A percentile compares a stretch with the other conserved stretches of the same genome.
Evolutionary conservation across 192 early-diverging fungal species (phyloP).

Genomic region (Oehlia diaphana): DNA sequence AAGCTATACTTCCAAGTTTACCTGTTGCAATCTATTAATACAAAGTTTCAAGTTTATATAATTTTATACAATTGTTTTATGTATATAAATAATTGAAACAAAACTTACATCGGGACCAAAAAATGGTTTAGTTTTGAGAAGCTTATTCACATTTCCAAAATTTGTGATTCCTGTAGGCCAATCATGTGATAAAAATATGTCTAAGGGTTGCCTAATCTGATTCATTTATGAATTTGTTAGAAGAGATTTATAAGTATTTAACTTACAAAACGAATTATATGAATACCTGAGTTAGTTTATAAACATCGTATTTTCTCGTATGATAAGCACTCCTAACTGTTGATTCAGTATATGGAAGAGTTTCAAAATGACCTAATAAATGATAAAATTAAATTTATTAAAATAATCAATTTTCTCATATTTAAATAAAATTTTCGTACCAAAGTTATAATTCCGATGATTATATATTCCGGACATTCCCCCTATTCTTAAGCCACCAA

Average conservation of each 20-base stretch:
- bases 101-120: slow-evolving; percentile 71
- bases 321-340: slow-evolving; percentile 82
- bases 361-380: slow-evolving; percentile 69
- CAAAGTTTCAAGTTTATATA: not conserved
- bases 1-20: slow-evolving; percentile 75
- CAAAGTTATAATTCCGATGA: slow-evolving; percentile 53
- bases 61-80: not conserved
- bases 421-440: slow-evolving; percentile 15
- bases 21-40: slow-evolving; percentile 59
- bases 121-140: slow-evolving; percentile 73
- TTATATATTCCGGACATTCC: slow-evolving; percentile 94
- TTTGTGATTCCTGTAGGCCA: slow-evolving; percentile 89
- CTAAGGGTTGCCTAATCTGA: slow-evolving; percentile 73
- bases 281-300: slow-evolving; percentile 67
- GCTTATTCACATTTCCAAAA: slow-evolving; percentile 64
- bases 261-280: not conserved
- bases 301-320: slow-evolving; percentile 80
- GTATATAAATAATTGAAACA: not conserved
- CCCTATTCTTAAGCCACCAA: slow-evolving; percentile 88
- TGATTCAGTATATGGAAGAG: slow-evolving; percentile 67
- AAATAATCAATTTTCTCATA: not conserved
- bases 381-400: not conserved
- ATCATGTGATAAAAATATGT: slow-evolving; percentile 93
- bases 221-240: not conserved
- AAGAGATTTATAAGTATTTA: not conserved